Evolutionary conservation across 2,329 filamentous ascomycete genomes (phyloP), one percentile per base, ranked within the genome.

Genomic region (Pseudovirgaria hyperparasitica): DNA sequence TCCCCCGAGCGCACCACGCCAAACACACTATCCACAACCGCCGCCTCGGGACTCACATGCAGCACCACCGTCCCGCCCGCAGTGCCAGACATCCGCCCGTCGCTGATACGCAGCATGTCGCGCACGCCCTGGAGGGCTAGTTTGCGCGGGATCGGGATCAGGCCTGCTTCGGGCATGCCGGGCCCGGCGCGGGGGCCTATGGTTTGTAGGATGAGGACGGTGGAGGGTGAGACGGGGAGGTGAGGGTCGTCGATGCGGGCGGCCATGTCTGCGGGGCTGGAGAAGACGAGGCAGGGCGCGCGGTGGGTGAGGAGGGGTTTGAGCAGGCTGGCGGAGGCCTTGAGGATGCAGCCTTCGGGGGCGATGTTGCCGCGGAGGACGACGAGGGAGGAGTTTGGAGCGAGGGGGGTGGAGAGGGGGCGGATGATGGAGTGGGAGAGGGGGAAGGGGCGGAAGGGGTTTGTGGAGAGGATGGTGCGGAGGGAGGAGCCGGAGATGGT

Each of bases 321-420:
- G 5, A 85, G 84, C 50, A 93, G 86, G 48, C 92, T 92, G 20
- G 86, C 86, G 0, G 85, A 92, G 50, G 93, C 93, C 58, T 93
- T 93, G 39, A 84, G 84, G 3, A 94, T 82, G 4, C 84, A 79
- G 16, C 86, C 86, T 12, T 76, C 78, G 2, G 86, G 86, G 4
- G 85, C 81, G 14, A 93, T 65, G 52, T 92, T 92, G 16, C 86
- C 86, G 32, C 70, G 69, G 5, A 94, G 67, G 31, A 93, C 78
- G 47, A 85, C 82, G 31, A 94, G 65, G 51, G 92, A 85, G 18
- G 86, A 85, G 1, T 73, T 78, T 2, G 63, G 37, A 52, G 92
- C 92, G 60, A 92, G 84, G 11, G 84, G 84, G 48, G 82, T 76
- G 47, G 70, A 63, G 10, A 92, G 61, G 0, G 79, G 73, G 4